These are phyloP conservation scores for Rubia peregrina DNA, from an alignment of 305 asterid species.

Conservation along the genomic window DNA sequence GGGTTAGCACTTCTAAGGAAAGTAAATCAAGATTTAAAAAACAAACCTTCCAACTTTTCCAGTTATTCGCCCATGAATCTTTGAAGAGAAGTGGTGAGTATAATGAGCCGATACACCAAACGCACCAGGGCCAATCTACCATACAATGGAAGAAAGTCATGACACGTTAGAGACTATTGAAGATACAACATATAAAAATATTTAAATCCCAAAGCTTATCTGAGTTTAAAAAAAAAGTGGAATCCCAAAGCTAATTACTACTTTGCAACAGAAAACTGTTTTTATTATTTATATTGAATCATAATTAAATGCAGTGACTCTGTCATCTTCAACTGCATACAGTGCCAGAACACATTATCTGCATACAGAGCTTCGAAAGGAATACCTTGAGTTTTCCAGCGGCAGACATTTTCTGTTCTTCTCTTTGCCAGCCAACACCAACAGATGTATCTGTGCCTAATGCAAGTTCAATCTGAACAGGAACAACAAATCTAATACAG, in stretches of 20 bases:
- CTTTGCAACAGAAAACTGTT: neutral
- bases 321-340: neutral
- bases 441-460: conserved; percentile 83
- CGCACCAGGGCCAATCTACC: conserved; percentile 76
- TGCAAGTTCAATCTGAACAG: conserved; percentile 68
- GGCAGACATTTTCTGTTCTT: conserved; percentile 69
- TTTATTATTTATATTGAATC: neutral
- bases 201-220: neutral
- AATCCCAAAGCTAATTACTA: neutral
- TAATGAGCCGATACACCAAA: conserved; percentile 70
- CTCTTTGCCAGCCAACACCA: conserved; percentile 85
- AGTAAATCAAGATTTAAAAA: conserved; percentile 12
- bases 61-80: conserved; percentile 80
- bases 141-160: neutral
- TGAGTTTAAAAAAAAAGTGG: neutral
- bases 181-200: neutral
- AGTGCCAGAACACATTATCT: neutral
- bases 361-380: conserved; percentile 9
- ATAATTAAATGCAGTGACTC: neutral
- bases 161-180: conserved; percentile 13
- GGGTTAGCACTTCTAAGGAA: neutral
- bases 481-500: neutral
- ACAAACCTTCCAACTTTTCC: conserved; percentile 81
- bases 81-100: conserved; percentile 69
- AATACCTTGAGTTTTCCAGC: conserved; percentile 84